Percentiles rank a stretch among this genome's conserved stretches.
These are phyloP conservation scores for Sonneratia alba DNA, from an alignment of 345 rosid genomes.

Conservation along the genomic window DNA sequence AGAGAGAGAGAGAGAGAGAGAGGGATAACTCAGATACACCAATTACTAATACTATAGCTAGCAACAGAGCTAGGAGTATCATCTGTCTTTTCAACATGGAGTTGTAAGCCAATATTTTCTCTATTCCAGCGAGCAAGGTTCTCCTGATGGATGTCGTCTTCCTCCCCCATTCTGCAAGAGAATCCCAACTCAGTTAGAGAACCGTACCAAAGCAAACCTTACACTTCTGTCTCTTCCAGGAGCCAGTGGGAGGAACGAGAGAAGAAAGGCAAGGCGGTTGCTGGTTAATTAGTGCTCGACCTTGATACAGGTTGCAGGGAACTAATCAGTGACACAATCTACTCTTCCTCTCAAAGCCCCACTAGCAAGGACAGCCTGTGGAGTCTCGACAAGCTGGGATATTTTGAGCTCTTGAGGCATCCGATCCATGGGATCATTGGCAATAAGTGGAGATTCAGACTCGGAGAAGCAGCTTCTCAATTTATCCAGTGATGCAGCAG, in stretches of 20 bases:
- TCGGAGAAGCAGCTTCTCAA: conserved; percentile 15
- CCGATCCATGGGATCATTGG: conserved; percentile 25
- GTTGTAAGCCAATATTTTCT: not conserved
- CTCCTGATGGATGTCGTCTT: too few species aligned
- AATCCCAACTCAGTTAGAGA: not conserved
- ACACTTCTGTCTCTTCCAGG: not conserved
- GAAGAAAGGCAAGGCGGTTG: not conserved
- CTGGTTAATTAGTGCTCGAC: not conserved
- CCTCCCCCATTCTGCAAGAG: not conserved
- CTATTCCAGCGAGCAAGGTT: not conserved
- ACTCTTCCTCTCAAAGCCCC: not conserved
- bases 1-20: too few species aligned
- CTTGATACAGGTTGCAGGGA: not conserved
- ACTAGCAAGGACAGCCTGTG: too few species aligned
- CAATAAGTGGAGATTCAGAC: conserved; percentile 17
- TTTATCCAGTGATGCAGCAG: conserved; percentile 27
- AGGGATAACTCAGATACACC: not conserved
- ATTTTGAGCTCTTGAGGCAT: conserved; percentile 22
- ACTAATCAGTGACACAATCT: not conserved
- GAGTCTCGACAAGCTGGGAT: not conserved
- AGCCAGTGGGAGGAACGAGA: not conserved
- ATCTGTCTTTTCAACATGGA: not conserved
- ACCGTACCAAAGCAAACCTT: not conserved
- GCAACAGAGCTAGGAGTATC: not conserved
- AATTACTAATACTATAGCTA: not conserved